Conservation (phyloP, 768 basidiomycete species). For the Tephrocybe sp. region DNA sequence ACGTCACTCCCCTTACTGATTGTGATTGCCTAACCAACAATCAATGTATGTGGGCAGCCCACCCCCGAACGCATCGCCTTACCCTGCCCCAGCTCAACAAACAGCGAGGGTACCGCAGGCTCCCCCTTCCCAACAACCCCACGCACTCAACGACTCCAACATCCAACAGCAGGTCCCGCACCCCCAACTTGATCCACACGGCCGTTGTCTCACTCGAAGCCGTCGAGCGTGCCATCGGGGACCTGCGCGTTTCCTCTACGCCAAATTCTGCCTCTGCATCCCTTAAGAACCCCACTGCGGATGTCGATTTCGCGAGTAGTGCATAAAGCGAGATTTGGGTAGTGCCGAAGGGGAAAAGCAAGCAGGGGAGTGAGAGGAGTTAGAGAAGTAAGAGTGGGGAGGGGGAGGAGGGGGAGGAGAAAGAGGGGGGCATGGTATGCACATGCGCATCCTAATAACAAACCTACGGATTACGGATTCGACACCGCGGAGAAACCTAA, state of each 20-base stretch:
- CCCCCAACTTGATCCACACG: constrained; percentile 56
- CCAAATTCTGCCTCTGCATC: too few relatives aligned
- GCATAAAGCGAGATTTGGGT: constrained; percentile 82
- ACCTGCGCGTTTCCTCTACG: constrained; percentile 50
- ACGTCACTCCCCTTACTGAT: constrained; percentile 9
- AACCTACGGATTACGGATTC: too few relatives aligned
- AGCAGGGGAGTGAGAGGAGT: too few relatives aligned
- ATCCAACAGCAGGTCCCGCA: constrained; percentile 21
- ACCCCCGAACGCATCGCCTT: constrained; percentile 13
- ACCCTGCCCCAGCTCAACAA: constrained; percentile 16
- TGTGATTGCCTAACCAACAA: background rate
- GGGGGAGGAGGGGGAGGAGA: constrained; percentile 25
- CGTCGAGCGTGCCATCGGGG: constrained; percentile 54
- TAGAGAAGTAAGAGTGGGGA: too few relatives aligned
- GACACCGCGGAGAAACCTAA: too few relatives aligned
- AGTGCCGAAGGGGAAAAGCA: constrained; percentile 32
- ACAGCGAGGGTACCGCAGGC: too few relatives aligned
- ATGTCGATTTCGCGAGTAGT: constrained; percentile 81
- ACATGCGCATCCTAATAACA: too few relatives aligned
- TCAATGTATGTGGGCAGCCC: constrained; percentile 8
- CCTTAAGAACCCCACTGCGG: too few relatives aligned
- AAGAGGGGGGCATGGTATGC: too few relatives aligned
- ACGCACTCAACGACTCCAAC: background rate
- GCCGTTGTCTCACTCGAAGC: constrained; percentile 76
- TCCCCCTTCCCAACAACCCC: background rate